Percentiles rank a stretch among this genome's conserved stretches.
phyloP scores from a whole-genome alignment of 1,284 basidiomycete species.

The Sanguinoderma infundibulare region DNA sequence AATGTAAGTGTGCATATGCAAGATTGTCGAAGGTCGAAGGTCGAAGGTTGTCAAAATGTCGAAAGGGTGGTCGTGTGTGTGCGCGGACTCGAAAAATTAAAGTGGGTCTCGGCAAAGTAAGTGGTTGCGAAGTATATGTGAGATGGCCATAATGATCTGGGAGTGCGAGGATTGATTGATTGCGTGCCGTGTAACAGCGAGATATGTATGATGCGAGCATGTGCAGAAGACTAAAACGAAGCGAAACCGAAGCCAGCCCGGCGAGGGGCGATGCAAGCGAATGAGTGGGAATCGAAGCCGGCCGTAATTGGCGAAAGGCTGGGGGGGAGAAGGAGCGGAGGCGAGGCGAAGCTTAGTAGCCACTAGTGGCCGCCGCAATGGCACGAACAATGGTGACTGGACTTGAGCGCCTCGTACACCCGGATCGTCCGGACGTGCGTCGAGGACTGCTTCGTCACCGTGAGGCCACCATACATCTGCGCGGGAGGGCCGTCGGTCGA shows the following conservation, averaged over 20 bases:
- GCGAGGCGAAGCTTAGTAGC: constrained; percentile 1
- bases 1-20: background rate
- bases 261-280: background rate
- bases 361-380: constrained; percentile 1
- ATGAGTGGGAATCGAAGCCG: background rate
- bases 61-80: background rate
- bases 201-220: constrained; percentile 1
- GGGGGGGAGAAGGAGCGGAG: background rate
- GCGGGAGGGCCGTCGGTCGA: background rate
- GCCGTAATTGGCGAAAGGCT: too few relatives aligned
- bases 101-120: background rate
- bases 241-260: background rate
- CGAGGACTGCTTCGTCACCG: constrained; percentile 22
- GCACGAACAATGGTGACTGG: constrained; percentile 3
- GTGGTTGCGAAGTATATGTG: background rate
- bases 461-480: constrained; percentile 15
- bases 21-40: background rate
- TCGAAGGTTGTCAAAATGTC: background rate
- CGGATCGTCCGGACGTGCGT: constrained; percentile 57
- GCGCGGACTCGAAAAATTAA: background rate
- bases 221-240: background rate
- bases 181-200: background rate
- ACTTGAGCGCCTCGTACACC: constrained; percentile 53
- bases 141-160: background rate
- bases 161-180: background rate